Base-by-base conservation (phyloP, 495 filamentous ascomycete genomes). In the Aspergillus taichungensis region DNA sequence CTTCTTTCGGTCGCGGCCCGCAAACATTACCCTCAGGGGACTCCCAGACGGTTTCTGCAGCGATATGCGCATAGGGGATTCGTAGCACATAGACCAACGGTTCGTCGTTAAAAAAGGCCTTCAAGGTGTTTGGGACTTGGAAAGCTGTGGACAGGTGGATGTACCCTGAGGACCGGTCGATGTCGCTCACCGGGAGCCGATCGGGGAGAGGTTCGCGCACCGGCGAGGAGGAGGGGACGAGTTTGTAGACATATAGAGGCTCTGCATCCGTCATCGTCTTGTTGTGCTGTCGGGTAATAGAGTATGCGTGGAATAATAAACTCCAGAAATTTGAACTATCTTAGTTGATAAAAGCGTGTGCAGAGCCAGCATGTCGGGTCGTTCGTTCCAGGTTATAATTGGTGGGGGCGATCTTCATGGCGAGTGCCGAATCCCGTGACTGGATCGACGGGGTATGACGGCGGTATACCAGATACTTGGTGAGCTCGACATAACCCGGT, bases 21-120 rank as follows among this genome's bases (percentile, higher is more conserved):
- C 61, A 66, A 27, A 65, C 63, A 41, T 57, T 66, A 3, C 59
- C 64, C 40, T 71, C 66, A 0, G 67, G 67, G 7, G 61, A 60
- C 40, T 73, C 69, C 63, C 68, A 73, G 1, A 57, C 57, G 34
- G 71, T 60, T 47, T 67, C 40, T 13, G 53, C 45, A 10, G 51
- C 50, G 7, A 73, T 47, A 62, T 76, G 48, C 78, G 80, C 6
- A 85, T 94, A 89, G 47, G 74, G 35, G 71, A 91, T 61, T 76
- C 88, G 50, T 74, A 94, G 62, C 62, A 91, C 62, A 73, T 95
- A 57, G 76, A 89, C 39, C 74, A 88, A 56, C 62, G 79, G 56
- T 67, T 96, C 49, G 76, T 88, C 48, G 55, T 88, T 51, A 84
- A 88, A 46, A 79, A 91, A 50, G 64, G 83, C 54, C 64, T 94